Conservation (phyloP, 2,329 filamentous ascomycete genomes). For the Colletotrichum filicis region DNA sequence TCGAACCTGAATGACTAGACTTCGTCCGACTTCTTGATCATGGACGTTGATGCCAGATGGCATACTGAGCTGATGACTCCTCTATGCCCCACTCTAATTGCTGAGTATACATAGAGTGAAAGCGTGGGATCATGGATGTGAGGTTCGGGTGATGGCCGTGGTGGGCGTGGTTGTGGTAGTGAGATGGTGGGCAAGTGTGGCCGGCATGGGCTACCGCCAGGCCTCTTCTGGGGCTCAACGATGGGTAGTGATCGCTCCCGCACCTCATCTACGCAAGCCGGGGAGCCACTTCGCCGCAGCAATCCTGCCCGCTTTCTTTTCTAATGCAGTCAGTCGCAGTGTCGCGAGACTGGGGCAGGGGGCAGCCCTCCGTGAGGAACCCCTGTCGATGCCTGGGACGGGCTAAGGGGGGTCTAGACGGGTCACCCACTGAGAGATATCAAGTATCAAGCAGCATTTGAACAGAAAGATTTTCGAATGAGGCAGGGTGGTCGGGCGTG, state of each 20-base stretch:
- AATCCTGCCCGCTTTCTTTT: constrained; percentile 28
- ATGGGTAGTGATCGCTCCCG: constrained; percentile 26
- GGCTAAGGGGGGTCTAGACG: constrained; percentile 12
- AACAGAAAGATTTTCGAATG: background rate
- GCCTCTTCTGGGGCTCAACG: constrained; percentile 12
- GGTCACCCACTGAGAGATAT: constrained; percentile 1
- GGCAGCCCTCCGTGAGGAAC: constrained; percentile 11
- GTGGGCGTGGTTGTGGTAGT: constrained; percentile 7
- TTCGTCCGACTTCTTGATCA: background rate
- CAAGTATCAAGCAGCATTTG: background rate
- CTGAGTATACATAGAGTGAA: background rate
- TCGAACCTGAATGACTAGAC: background rate
- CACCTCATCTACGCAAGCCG: constrained; percentile 30
- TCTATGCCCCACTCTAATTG: background rate
- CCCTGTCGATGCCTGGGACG: constrained; percentile 12
- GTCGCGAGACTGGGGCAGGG: constrained; percentile 23
- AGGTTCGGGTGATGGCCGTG: constrained; percentile 25
- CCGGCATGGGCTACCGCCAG: background rate
- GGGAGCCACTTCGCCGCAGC: constrained; percentile 26
- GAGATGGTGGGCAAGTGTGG: constrained; percentile 12
- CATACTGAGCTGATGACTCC: background rate
- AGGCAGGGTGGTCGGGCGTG: background rate
- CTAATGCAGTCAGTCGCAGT: constrained; percentile 21
- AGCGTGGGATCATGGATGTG: constrained; percentile 26
- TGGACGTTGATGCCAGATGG: background rate